These are phyloP conservation scores for Meyerozyma sp. DNA, from an alignment of 1,139 yeast genomes.

Conservation along the genomic window DNA sequence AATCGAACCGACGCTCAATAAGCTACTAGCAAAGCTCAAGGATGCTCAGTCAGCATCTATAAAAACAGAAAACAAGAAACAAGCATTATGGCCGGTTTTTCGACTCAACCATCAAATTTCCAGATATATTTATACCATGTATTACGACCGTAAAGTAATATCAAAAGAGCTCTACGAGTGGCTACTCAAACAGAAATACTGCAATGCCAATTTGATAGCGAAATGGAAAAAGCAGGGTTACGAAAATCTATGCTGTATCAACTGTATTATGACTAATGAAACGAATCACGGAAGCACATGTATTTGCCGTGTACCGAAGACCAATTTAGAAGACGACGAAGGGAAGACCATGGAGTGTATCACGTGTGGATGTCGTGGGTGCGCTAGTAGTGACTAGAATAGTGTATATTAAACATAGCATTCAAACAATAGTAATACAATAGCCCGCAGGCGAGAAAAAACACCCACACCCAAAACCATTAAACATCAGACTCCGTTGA, in stretches of 20 bases:
- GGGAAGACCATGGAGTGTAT: conserved; percentile 52
- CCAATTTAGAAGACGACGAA: conserved; percentile 35
- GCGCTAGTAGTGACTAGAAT: conserved; percentile 70
- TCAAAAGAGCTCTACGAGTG: conserved; percentile 70
- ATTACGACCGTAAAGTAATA: conserved; percentile 65
- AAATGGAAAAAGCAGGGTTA: conserved; percentile 92
- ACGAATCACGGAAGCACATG: conserved; percentile 66
- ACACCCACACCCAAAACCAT: background rate
- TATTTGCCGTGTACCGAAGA: conserved; percentile 80
- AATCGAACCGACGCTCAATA: conserved; percentile 64
- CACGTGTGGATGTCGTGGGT: conserved; percentile 87
- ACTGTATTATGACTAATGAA: conserved; percentile 67
- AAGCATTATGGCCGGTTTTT: conserved; percentile 68
- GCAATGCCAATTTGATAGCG: conserved; percentile 69
- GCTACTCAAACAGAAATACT: conserved; percentile 63
- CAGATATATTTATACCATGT: conserved; percentile 69
- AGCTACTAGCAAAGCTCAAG: conserved; percentile 56
- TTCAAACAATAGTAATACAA: conserved; percentile 1
- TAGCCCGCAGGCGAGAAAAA: background rate
- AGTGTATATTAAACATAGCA: conserved; percentile 1
- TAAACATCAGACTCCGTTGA: background rate
- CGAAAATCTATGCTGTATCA: conserved; percentile 78
- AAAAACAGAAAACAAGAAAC: conserved; percentile 36
- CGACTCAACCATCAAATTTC: conserved; percentile 71
- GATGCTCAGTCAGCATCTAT: conserved; percentile 42